Percentiles rank a stretch among this genome's conserved stretches.
These are phyloP conservation scores for Solanum chacoense DNA, from an alignment of 305 asterid genomes.

Conservation along the genomic window DNA sequence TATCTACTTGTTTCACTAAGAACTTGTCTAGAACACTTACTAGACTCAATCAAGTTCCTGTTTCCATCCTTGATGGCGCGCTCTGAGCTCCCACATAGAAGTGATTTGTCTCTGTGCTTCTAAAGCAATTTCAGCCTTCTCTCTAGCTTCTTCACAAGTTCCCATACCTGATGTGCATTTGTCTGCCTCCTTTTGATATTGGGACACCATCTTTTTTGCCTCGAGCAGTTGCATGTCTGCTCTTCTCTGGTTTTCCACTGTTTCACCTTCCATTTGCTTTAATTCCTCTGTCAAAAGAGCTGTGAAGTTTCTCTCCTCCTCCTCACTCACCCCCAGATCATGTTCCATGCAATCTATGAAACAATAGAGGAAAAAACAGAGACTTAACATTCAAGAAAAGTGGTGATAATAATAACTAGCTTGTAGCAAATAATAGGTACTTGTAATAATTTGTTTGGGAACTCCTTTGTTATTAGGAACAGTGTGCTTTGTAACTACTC, in stretches of 20 bases:
- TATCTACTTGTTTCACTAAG: background rate
- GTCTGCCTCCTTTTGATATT: slow-evolving; percentile 13
- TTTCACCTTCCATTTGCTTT: slow-evolving; percentile 2
- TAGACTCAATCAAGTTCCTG: background rate
- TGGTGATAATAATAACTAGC: background rate
- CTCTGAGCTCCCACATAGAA: slow-evolving; percentile 9
- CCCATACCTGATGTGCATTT: slow-evolving; percentile 15
- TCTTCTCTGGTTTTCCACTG: background rate
- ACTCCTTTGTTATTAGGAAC: background rate
- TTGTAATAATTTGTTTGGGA: background rate
- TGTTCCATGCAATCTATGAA: slow-evolving; percentile 7
- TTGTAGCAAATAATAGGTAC: background rate
- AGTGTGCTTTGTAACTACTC: background rate
- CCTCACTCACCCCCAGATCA: slow-evolving; percentile 5
- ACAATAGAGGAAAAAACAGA: background rate
- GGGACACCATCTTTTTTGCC: slow-evolving; percentile 5
- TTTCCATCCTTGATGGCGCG: slow-evolving; percentile 12
- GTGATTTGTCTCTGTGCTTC: background rate
- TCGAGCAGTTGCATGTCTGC: slow-evolving; percentile 4
- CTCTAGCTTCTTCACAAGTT: slow-evolving; percentile 14
- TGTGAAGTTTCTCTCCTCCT: slow-evolving; percentile 2
- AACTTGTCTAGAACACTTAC: background rate
- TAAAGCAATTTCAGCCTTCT: slow-evolving; percentile 9
- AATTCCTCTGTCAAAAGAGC: slow-evolving; percentile 4
- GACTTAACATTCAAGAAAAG: background rate